A percentile compares a stretch with the other conserved stretches of the same genome.
phyloP scores from a whole-genome alignment of 352 stramenopile genomes.

The Phytophthora ohioensis region DNA sequence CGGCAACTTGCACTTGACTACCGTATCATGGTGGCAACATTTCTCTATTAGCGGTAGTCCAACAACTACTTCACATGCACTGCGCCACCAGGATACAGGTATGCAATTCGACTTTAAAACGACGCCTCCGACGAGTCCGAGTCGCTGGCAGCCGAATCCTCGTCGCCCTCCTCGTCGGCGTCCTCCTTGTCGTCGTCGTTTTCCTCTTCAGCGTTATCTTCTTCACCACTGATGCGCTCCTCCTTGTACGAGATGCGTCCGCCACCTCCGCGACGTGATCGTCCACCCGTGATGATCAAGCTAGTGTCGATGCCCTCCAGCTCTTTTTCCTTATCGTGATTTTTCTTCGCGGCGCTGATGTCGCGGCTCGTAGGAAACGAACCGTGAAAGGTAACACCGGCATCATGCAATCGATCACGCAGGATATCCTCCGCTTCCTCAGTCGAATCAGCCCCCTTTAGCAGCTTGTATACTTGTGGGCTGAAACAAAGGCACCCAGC shows the following conservation, averaged over 20 bases:
- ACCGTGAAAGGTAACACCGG: slow-evolving; percentile 60
- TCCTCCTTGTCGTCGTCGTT: slow-evolving; percentile 34
- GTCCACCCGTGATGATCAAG: slow-evolving; percentile 66
- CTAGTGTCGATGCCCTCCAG: slow-evolving; percentile 87
- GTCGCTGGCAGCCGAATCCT: slow-evolving; percentile 28
- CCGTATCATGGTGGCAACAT: not conserved
- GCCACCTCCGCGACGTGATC: slow-evolving; percentile 38
- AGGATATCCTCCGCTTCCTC: slow-evolving; percentile 69
- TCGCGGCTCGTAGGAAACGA: slow-evolving; percentile 73
- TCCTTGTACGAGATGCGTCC: slow-evolving; percentile 47
- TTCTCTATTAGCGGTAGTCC: slow-evolving; percentile 22
- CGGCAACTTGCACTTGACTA: not conserved
- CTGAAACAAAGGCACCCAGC: slow-evolving; percentile 34
- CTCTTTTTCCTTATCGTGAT: slow-evolving; percentile 73
- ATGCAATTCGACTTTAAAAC: slow-evolving; percentile 31
- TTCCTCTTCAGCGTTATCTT: slow-evolving; percentile 35
- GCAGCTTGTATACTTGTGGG: slow-evolving; percentile 63
- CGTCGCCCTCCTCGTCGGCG: slow-evolving; percentile 1
- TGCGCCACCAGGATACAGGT: not conserved
- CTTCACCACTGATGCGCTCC: slow-evolving; percentile 51
- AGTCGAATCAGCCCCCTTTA: slow-evolving; percentile 54
- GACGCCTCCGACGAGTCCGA: slow-evolving; percentile 53
- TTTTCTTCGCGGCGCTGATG: slow-evolving; percentile 73
- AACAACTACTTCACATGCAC: slow-evolving; percentile 23
- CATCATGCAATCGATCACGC: slow-evolving; percentile 57